Conservation (phyloP, 768 basidiomycete species). For the Rhodotorula babjevae region DNA sequence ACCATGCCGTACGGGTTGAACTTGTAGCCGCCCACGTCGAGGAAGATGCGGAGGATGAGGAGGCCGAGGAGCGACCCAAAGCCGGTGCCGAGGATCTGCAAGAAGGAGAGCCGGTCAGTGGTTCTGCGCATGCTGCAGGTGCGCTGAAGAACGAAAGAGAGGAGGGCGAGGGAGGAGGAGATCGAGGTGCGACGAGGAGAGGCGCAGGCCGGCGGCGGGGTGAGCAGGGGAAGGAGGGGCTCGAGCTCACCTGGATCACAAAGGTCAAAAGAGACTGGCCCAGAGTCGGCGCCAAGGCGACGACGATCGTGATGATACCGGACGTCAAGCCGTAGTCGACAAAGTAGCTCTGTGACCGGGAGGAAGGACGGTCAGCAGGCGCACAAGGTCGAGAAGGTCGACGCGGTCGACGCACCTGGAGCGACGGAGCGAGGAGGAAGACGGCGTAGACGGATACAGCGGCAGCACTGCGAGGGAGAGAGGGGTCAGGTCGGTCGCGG, state of each 20-base stretch:
- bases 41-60: constrained; percentile 33
- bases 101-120: background rate
- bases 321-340: constrained; percentile 27
- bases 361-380: too few relatives aligned
- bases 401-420: background rate
- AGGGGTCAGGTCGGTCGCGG: too few relatives aligned
- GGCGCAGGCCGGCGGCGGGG: too few relatives aligned
- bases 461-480: background rate
- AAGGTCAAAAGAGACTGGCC: constrained; percentile 26
- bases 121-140: background rate
- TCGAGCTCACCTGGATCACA: background rate
- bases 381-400: too few relatives aligned
- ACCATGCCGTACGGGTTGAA: constrained; percentile 37
- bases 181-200: too few relatives aligned
- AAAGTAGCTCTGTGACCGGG: constrained; percentile 4
- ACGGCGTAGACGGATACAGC: constrained; percentile 34
- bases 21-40: constrained; percentile 29
- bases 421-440: constrained; percentile 20
- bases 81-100: constrained; percentile 29
- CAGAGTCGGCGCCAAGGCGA: constrained; percentile 25
- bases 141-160: constrained; percentile 4
- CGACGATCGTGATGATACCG: constrained; percentile 30
- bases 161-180: background rate
- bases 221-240: too few relatives aligned
- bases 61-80: constrained; percentile 28